A percentile compares a stretch with the other conserved stretches of the same genome.
Conservation (phyloP, 305 asterid genomes). For the Nicotiana rustica region DNA sequence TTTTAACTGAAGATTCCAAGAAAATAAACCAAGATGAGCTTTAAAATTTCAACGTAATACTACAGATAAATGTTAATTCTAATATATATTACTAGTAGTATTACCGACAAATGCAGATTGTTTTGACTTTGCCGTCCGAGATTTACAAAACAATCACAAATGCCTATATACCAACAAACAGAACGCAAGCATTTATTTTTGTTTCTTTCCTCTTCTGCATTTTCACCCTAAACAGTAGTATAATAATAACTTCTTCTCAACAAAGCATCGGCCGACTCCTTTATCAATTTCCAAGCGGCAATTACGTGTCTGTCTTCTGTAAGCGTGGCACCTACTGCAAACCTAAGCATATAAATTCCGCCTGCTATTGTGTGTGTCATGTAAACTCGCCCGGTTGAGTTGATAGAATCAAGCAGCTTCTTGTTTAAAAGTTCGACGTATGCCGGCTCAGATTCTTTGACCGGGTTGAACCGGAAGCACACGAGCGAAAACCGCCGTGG, state of each 20-base stretch:
- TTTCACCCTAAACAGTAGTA: neutral
- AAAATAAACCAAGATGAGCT: too few species aligned
- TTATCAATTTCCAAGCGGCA: conserved; percentile 44
- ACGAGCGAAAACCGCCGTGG: conserved; percentile 38
- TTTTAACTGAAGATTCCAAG: too few species aligned
- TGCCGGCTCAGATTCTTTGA: neutral
- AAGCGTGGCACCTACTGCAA: conserved; percentile 48
- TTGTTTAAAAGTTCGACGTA: conserved; percentile 30
- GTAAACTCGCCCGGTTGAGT: conserved; percentile 43
- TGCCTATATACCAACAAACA: neutral
- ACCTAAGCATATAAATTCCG: conserved; percentile 43
- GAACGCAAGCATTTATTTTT: neutral
- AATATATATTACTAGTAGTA: neutral
- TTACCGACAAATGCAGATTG: neutral
- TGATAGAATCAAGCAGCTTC: conserved; percentile 40
- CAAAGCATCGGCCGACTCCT: conserved; percentile 40
- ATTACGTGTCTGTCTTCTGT: conserved; percentile 45
- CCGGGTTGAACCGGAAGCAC: conserved; percentile 43
- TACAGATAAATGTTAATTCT: neutral
- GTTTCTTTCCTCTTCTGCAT: neutral
- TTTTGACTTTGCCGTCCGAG: neutral
- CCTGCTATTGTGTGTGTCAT: conserved; percentile 42
- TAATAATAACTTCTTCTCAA: neutral
- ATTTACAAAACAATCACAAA: conserved; percentile 12
- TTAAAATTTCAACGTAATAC: too few species aligned